phyloP scores from a whole-genome alignment of 148 eudicot species.

The Rhododendron williamsianum region DNA sequence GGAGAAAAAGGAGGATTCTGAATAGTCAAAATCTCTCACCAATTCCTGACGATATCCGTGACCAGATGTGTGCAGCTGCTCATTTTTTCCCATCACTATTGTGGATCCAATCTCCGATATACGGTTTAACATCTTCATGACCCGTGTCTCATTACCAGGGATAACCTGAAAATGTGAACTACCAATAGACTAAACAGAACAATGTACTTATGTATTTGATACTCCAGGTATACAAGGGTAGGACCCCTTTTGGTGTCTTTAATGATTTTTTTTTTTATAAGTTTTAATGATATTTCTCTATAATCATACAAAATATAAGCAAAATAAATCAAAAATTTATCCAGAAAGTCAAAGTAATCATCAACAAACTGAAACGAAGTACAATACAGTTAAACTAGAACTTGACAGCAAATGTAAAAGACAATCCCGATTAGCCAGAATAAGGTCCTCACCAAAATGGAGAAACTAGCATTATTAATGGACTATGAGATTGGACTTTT shows the following conservation, averaged over 20 bases:
- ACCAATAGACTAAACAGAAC: neutral
- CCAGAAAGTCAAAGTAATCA: neutral
- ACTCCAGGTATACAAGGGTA: neutral
- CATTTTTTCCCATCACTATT: slow-evolving; percentile 84
- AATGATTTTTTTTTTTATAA: neutral
- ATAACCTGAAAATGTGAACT: slow-evolving; percentile 53
- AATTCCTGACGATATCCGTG: slow-evolving; percentile 86
- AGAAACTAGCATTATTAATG: neutral
- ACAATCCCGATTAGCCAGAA: neutral
- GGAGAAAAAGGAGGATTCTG: slow-evolving; percentile 2
- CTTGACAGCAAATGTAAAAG: neutral
- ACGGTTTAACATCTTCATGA: slow-evolving; percentile 96
- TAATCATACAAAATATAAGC: neutral
- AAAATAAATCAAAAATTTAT: neutral
- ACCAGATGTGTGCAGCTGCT: slow-evolving; percentile 90
- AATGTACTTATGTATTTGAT: neutral
- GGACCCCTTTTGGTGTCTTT: neutral
- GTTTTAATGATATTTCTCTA: neutral
- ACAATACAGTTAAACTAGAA: neutral
- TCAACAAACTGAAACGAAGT: neutral
- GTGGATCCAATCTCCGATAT: slow-evolving; percentile 91
- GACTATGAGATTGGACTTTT: neutral
- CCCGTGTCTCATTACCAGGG: slow-evolving; percentile 89
- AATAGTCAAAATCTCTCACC: slow-evolving; percentile 39
- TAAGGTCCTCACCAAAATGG: neutral